Conservation (phyloP, 768 basidiomycete species). For the Boletus barrowsii region DNA sequence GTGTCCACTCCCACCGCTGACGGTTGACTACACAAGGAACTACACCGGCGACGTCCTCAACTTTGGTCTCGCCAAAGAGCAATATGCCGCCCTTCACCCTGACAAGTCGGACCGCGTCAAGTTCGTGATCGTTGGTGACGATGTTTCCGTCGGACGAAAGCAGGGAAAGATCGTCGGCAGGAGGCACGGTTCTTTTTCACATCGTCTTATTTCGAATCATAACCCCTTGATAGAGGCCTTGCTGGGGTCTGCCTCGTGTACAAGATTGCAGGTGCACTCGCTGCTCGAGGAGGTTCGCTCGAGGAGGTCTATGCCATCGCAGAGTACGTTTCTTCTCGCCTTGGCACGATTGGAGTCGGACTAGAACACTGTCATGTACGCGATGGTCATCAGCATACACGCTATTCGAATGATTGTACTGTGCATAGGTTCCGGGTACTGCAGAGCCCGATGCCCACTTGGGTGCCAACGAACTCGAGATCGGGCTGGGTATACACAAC, state of each 20-base stretch:
- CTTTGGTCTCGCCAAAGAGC: slow-evolving; percentile 87
- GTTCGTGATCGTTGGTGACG: slow-evolving; percentile 85
- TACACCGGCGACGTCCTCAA: slow-evolving; percentile 91
- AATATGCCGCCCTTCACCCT: slow-evolving; percentile 68
- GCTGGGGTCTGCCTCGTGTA: slow-evolving; percentile 83
- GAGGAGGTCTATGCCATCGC: slow-evolving; percentile 67
- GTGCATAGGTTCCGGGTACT: slow-evolving; percentile 71
- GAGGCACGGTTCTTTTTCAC: slow-evolving; percentile 36
- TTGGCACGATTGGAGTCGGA: slow-evolving; percentile 83
- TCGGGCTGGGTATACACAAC: slow-evolving; percentile 92
- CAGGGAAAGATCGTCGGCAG: slow-evolving; percentile 86
- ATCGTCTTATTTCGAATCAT: not conserved
- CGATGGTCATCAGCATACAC: not conserved
- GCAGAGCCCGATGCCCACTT: slow-evolving; percentile 55
- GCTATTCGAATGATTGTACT: not conserved
- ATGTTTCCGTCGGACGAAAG: slow-evolving; percentile 79
- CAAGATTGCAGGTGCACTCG: slow-evolving; percentile 86
- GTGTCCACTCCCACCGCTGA: slow-evolving; percentile 6
- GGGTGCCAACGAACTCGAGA: slow-evolving; percentile 67
- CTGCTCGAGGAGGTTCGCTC: slow-evolving; percentile 61
- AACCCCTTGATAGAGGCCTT: slow-evolving; percentile 54
- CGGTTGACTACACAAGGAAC: slow-evolving; percentile 45
- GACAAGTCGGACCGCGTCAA: slow-evolving; percentile 63
- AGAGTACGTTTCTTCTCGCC: slow-evolving; percentile 58
- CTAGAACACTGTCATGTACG: slow-evolving; percentile 85